Evolutionary conservation across 2,329 filamentous ascomycete species (phyloP).

Genomic region (Nigrospora oryzae): DNA sequence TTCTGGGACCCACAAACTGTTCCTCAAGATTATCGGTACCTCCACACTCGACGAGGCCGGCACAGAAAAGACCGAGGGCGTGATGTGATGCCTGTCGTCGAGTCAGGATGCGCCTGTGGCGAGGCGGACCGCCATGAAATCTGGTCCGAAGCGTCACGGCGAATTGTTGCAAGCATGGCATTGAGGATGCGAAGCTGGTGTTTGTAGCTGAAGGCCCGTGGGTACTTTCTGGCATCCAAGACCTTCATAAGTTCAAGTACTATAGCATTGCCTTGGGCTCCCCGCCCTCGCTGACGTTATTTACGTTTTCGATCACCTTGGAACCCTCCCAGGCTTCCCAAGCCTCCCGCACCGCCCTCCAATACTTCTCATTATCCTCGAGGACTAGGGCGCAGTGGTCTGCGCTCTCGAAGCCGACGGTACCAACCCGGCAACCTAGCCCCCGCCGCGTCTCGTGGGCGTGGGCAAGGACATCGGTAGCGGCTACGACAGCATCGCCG

Average conservation of each 20-base stretch:
- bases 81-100: slow-evolving; percentile 13
- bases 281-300: too few relatives aligned
- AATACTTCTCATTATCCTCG: background rate
- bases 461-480: background rate
- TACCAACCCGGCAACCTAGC: background rate
- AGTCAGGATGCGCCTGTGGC: slow-evolving; percentile 10
- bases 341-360: background rate
- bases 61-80: background rate
- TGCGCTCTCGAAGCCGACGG: background rate
- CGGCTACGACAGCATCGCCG: background rate
- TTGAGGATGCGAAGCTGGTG: slow-evolving; percentile 14
- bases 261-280: too few relatives aligned
- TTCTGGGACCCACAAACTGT: too few relatives aligned
- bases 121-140: slow-evolving; percentile 6
- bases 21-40: too few relatives aligned
- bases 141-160: slow-evolving; percentile 13
- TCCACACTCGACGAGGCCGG: background rate
- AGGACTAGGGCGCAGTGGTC: background rate
- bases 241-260: too few relatives aligned
- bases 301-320: too few relatives aligned
- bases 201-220: slow-evolving; percentile 1
- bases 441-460: background rate
- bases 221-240: too few relatives aligned
- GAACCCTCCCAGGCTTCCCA: background rate
- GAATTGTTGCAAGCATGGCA: slow-evolving; percentile 12